Base-by-base conservation (phyloP, 306 rosid species). In the Cucurbita pepo region DNA sequence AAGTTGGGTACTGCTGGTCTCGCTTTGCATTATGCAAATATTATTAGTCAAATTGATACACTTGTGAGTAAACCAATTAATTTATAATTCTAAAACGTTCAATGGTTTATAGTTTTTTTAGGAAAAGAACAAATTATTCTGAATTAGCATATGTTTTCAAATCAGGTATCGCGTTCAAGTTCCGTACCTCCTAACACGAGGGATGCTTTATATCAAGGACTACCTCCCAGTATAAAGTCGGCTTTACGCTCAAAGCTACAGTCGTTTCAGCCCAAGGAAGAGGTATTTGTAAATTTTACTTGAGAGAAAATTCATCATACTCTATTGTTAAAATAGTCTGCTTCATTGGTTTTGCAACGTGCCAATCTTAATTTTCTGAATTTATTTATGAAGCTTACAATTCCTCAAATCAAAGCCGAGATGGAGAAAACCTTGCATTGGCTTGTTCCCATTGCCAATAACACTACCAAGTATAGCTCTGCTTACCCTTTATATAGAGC, bases 1-100 rank as follows among this genome's bases (percentile, higher is more conserved):
- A 91, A 81, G 83, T 77, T 94, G 83, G 99, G 99, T 47, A 83
- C 91, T 70, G 92, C 97, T 58, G 99, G 99, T 84, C 99, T 95
- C 57, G 97, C 97, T 50, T 84, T 94, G 90, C 99, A 94, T 83
- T 94, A 89, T 76, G 99, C 99, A 66, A 89, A 86, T 77, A 88
- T 94, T 79, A 85, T 94, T 81, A 77, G 91, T 45, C 99, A 94
- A 86, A 85, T 94, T 55, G 99, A 94, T 77, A 86, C 96, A 74
- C 87, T 94, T 75, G 99, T 94, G 79, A 89, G 99, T 89, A 30
- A 30, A 30, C 34, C 34, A 30, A 30, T 30, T 30, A 30, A 30
- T 30, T 30, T 30, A 30, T 30, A 30, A 30, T 30, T 2, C 34
- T 30, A 30, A 30, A 30, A 30, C 1, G 34, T 30, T 30, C 34